A percentile compares a stretch with the other conserved stretches of the same genome.
Evolutionary conservation across 2,329 filamentous ascomycete genomes (phyloP).

Genomic region (Ophiostoma novo-ulmi): DNA sequence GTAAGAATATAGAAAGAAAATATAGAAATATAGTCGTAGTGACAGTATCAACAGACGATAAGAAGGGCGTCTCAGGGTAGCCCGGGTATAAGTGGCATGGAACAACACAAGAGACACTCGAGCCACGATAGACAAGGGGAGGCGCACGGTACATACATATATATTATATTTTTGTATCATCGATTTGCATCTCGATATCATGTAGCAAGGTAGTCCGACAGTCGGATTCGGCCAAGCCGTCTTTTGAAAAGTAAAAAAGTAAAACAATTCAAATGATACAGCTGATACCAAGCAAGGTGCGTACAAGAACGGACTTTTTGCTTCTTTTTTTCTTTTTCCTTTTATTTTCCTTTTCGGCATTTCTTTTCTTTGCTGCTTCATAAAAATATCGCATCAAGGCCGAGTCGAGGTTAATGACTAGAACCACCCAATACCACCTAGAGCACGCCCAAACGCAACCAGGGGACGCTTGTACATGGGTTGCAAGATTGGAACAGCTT

Average conservation of each 20-base stretch:
- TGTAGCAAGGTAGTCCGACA: not conserved
- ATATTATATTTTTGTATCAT: conserved; percentile 4
- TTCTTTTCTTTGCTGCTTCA: not conserved
- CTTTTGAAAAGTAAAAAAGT: not conserved
- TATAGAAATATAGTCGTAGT: conserved; percentile 6
- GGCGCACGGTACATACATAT: conserved; percentile 1
- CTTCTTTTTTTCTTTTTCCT: not conserved
- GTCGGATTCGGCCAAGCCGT: conserved; percentile 12
- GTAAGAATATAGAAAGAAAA: not conserved
- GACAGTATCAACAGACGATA: conserved; percentile 1
- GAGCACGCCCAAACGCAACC: conserved; percentile 1
- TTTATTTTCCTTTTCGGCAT: not conserved
- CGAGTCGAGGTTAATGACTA: not conserved
- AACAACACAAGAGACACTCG: not conserved
- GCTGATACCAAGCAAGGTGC: not conserved
- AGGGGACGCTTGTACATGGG: not conserved
- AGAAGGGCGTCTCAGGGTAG: not conserved
- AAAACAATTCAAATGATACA: not conserved
- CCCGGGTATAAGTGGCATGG: not conserved
- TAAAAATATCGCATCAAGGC: not conserved
- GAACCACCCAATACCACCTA: conserved; percentile 9
- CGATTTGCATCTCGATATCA: not conserved
- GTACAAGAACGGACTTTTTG: not conserved
- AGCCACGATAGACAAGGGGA: conserved; percentile 1
- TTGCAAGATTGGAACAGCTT: conserved; percentile 1